Percentiles rank a stretch among this genome's conserved stretches.
Evolutionary conservation across 805 yeast genomes (phyloP).

Genomic region (Yarrowia yakushimensis): DNA sequence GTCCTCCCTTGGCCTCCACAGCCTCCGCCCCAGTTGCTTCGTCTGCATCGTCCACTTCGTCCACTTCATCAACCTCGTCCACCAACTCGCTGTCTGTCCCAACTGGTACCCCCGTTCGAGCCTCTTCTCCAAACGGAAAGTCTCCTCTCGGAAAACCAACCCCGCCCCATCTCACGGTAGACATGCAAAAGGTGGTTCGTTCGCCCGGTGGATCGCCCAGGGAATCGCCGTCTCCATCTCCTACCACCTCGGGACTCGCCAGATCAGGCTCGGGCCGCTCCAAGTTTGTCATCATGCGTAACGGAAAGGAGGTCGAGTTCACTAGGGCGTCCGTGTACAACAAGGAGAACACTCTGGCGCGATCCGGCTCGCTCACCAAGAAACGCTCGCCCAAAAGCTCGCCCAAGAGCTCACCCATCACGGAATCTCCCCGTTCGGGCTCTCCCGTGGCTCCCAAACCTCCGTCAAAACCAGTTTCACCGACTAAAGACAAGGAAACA

Average conservation of each 20-base stretch:
- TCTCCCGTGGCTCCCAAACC: neutral
- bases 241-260: neutral
- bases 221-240: neutral
- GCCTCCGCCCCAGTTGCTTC: neutral
- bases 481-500: neutral
- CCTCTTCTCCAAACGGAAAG: neutral
- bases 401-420: neutral
- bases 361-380: neutral
- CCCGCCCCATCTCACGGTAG: neutral
- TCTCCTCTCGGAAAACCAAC: neutral
- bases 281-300: constrained; percentile 9
- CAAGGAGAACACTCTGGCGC: constrained; percentile 7
- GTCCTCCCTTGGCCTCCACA: neutral
- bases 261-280: neutral
- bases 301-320: constrained; percentile 19
- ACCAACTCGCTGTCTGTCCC: neutral
- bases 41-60: neutral
- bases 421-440: neutral
- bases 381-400: neutral
- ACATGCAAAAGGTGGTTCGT: neutral
- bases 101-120: neutral
- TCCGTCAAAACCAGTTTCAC: neutral
- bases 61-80: neutral
- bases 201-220: neutral
- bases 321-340: constrained; percentile 18